These are phyloP conservation scores for Artemisia annua DNA, from an alignment of 129 eudicot genomes.

Conservation along the genomic window DNA sequence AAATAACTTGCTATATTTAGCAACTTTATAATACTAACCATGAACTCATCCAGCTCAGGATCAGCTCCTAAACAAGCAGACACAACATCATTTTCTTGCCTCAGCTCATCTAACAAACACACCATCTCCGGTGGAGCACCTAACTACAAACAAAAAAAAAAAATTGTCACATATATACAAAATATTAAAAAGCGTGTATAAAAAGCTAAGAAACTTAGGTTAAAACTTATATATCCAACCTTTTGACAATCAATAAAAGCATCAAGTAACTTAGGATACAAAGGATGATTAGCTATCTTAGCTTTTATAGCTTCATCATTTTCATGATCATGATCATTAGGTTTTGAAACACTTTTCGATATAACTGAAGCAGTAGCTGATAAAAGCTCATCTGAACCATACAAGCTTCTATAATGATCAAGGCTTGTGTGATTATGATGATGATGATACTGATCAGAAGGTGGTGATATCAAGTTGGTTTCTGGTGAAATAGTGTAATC, in stretches of 20 bases:
- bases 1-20: too few relatives aligned
- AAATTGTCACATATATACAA: too few relatives aligned
- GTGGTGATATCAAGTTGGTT: slow-evolving; percentile 42
- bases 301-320: slow-evolving; percentile 46
- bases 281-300: slow-evolving; percentile 82
- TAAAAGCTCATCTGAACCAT: slow-evolving; percentile 52
- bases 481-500: slow-evolving; percentile 69
- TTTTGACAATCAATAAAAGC: slow-evolving; percentile 92
- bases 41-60: slow-evolving; percentile 97
- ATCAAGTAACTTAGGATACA: slow-evolving; percentile 70
- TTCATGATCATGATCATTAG: slow-evolving; percentile 14
- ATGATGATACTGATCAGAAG: not conserved
- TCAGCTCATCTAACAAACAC: slow-evolving; percentile 67
- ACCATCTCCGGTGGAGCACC: slow-evolving; percentile 94
- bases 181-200: too few relatives aligned
- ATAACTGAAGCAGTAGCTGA: slow-evolving; percentile 50
- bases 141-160: slow-evolving; percentile 39
- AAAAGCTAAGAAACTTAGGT: not conserved
- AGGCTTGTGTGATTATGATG: not conserved
- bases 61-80: slow-evolving; percentile 61
- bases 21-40: slow-evolving; percentile 45
- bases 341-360: slow-evolving; percentile 52
- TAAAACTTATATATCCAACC: slow-evolving; percentile 39
- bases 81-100: slow-evolving; percentile 55
- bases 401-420: slow-evolving; percentile 39